Base-by-base conservation (phyloP, 257 asterid genomes). In the Penstemon newberryi region DNA sequence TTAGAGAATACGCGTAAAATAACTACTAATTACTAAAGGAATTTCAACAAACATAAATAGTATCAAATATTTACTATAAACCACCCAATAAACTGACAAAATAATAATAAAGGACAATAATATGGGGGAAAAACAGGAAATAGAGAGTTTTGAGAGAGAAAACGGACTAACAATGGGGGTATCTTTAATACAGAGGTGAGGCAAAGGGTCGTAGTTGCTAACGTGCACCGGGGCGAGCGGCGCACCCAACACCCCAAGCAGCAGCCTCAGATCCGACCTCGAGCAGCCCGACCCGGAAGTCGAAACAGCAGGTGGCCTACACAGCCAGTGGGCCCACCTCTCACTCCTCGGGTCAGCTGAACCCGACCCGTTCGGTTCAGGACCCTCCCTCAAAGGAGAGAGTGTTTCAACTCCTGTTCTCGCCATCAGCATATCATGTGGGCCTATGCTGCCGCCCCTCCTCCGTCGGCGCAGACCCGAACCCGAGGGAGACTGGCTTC, bases 201-300 rank as follows among this genome's bases (percentile, higher is more conserved):
- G 90, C 75, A 87, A 65, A 57, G 88, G 87, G 73, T 85, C 86
- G 46, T 0, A 64, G 70, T 75, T 79, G 83, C 82, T 87, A 72
- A 89, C 92, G 83, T 85, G 96, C 80, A 89, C 87, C 9, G 96
- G 96, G 3, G 95, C 88, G 5, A 89, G 81, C 71, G 95, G 96
- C 73, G 96, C 92, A 47, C 92, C 96, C 52, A 89, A 72, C 3
- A 87, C 91, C 37, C 96, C 95, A 50, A 89, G 96, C n/a, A 89
- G 80, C 75, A 89, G 75, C 83, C 92, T 79, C 72, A 89, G 89
- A 83, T 89, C 96, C 70, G 96, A 81, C 85, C 89, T 65, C 39
- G 86, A 78, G 44, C 56, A 81, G 7, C 80, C 82, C 76, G 87
- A 54, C 71, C 84, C 88, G 56, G 82, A 44, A 38, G 36, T 37